phyloP scores from a whole-genome alignment of 495 filamentous ascomycete species.

The Xylaria palmicola region DNA sequence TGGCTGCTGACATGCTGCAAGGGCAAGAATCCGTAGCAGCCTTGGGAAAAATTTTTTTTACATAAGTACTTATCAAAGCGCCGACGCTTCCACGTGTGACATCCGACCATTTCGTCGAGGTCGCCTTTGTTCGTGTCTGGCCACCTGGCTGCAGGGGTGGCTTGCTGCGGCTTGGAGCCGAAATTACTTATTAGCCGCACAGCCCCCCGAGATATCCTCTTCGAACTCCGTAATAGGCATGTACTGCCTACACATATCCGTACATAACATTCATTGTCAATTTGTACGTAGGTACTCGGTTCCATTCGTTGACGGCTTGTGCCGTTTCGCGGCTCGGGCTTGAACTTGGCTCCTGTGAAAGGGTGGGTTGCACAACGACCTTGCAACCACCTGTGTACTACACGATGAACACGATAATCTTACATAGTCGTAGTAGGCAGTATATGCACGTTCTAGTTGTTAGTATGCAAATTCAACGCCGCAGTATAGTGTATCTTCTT shows the following conservation, averaged over 20 bases:
- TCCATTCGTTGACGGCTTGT: neutral
- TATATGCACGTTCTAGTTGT: too few relatives aligned
- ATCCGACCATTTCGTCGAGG: neutral
- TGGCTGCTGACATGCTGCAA: slow-evolving; percentile 1
- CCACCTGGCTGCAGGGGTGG: neutral
- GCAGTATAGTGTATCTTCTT: neutral
- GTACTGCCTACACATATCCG: too few relatives aligned
- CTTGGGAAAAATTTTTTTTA: neutral
- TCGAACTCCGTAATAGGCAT: too few relatives aligned
- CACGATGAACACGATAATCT: neutral
- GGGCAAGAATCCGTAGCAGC: neutral
- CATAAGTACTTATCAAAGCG: neutral
- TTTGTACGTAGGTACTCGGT: too few relatives aligned
- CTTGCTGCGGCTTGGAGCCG: slow-evolving; percentile 1
- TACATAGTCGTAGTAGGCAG: too few relatives aligned
- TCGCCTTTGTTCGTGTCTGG: slow-evolving; percentile 4
- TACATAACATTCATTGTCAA: neutral
- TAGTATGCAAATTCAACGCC: too few relatives aligned
- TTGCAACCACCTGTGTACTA: neutral
- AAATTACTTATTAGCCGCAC: slow-evolving; percentile 9
- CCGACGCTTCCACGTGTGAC: neutral
- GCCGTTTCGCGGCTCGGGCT: neutral
- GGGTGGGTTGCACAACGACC: neutral
- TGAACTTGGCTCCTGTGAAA: neutral
- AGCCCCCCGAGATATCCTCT: neutral